Evolutionary conservation across 768 basidiomycete genomes (phyloP), one percentile per base, ranked within the genome.

Genomic region (Xerocomellus chrysenteron): DNA sequence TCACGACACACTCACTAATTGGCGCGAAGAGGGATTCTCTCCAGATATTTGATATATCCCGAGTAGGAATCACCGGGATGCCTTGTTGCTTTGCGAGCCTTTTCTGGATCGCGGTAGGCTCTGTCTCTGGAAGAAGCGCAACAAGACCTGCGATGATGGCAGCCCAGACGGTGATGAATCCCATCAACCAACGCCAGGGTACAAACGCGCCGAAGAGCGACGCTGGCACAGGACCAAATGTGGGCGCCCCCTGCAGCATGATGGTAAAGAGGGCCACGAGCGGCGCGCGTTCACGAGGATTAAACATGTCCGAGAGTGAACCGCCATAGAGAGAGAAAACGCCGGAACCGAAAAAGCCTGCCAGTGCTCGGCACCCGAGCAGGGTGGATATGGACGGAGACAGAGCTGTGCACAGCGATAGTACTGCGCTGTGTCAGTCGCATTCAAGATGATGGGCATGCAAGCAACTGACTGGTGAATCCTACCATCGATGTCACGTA

Each of bases 241-340:
- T 68, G 4, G 68, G 68, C 3, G 68, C 68, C 16, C 68, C 68
- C 37, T 69, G 68, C 19, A 70, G n/a, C 48, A 70, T 62, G 36
- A 70, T 41, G 5, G 68, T 70, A 45, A 69, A 69, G n/a, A 69
- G 59, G 4, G 68, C 68, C 13, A 69, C 65, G 19, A 70, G 58
- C 17, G 68, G 64, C 0, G 62, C 68, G 14, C 68, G 68, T 50
- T 70, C 68, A 13, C 53, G 62, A 21, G 68, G 66, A 32, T 58
- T 57, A 30, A 70, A 70, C 62, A 70, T 66, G 17, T 70, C 68
- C 33, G 68, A 62, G 40, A 70, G 59, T 14, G 68, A 68, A 21
- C 68, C 68, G 3, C 68, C 68, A 39, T 70, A 70, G n/a, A 70
- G 57, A 2, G 68, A 62, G 54, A 70, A 70, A 43, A 68, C 61